Conservation (phyloP, 495 filamentous ascomycete species). For the Pseudomonodictys pantanalensis region DNA sequence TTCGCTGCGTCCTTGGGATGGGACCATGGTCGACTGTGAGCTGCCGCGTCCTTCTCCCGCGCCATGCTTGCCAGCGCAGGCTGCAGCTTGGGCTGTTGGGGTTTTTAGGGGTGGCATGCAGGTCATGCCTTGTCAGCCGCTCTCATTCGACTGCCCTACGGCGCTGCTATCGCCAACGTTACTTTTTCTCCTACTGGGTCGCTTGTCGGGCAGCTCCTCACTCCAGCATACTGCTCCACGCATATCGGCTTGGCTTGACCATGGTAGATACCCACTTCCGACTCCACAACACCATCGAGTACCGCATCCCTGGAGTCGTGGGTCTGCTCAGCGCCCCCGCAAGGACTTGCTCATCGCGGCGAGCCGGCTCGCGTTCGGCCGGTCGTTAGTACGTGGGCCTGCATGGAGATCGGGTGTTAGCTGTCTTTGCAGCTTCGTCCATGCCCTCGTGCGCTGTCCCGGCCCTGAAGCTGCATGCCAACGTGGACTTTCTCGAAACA, state of each 20-base stretch:
- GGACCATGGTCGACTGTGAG: too few species aligned
- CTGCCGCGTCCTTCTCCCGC: too few species aligned
- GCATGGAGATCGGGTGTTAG: slow-evolving; percentile 19
- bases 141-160: slow-evolving; percentile 32
- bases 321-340: too few species aligned
- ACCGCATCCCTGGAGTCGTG: neutral
- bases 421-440: slow-evolving; percentile 30
- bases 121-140: slow-evolving; percentile 8
- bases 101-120: too few species aligned
- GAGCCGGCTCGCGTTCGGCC: slow-evolving; percentile 10
- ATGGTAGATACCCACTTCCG: neutral
- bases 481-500: too few species aligned
- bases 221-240: too few species aligned
- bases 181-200: slow-evolving; percentile 34
- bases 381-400: slow-evolving; percentile 7
- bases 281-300: neutral
- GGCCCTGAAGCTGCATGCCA: neutral
- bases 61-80: neutral
- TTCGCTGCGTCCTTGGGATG: too few species aligned
- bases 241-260: too few species aligned
- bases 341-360: too few species aligned
- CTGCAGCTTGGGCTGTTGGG: too few species aligned
- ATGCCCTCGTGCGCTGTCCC: slow-evolving; percentile 17
- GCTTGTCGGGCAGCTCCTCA: neutral
- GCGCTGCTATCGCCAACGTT: neutral